Evolutionary conservation across 306 rosid species (phyloP), one percentile per base, ranked within the genome.

Genomic region (Malus fusca): DNA sequence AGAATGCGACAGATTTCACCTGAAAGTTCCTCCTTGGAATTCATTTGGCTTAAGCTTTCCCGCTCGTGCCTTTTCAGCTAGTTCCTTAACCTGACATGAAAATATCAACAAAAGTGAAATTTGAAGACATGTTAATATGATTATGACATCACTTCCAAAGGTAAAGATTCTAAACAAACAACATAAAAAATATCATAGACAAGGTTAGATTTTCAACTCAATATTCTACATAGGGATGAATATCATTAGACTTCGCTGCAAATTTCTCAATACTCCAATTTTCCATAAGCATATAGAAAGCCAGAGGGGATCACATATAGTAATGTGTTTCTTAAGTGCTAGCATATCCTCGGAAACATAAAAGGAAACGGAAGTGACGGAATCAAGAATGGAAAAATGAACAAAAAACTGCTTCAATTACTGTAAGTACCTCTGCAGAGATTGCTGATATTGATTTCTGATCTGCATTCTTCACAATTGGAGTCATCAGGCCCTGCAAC

Each of bases 21-120:
- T 92, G 83, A 95, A 95, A 73, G 93, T 90, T 31, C 99, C 99
- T 71, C 99, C 99, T 81, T 85, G 99, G 87, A 95, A 95, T 80
- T 95, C 97, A 66, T 88, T 84, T 30, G 99, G 99, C 82, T 44
- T 85, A 77, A 95, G 93, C 86, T 90, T 95, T 81, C 97, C 97
- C 19, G 82, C 60, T 37, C 99, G 92, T 42, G 99, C 99, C 85
- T 90, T 95, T 76, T 86, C 91, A 60, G 97, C 99, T 40, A 95
- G 83, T 79, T 95, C 97, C 85, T 95, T 95, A 74, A 92, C 87
- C 99, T 95, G 79, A 78, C 78, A 63, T 46, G 62, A 61, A 75
- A 69, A 51, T 35, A 80, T 66, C 10, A 56, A 12, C 40, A 30
- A 66, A 26, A 44, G 55, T 30, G 22, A 66, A 59, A 74, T 25